phyloP scores from a whole-genome alignment of 768 basidiomycete species.

The Termitomyces sp. region DNA sequence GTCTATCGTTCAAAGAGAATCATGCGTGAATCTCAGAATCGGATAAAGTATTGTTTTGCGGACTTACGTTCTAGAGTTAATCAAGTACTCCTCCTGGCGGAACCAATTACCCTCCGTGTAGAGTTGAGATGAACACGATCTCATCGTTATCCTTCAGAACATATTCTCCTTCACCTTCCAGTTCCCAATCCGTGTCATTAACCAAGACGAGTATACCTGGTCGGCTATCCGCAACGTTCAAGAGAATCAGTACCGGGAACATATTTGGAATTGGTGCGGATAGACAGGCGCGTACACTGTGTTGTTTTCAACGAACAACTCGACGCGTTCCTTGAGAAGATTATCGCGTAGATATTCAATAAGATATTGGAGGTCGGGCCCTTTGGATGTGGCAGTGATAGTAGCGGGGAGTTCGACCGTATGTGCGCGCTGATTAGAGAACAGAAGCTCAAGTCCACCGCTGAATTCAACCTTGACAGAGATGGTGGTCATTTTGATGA shows the following conservation, averaged over 20 bases:
- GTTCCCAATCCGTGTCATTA: slow-evolving; percentile 96
- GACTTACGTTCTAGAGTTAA: not conserved
- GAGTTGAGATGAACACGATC: slow-evolving; percentile 93
- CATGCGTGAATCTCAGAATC: not conserved
- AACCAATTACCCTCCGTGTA: slow-evolving; percentile 73
- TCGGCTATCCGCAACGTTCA: slow-evolving; percentile 39
- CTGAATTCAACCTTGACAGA: slow-evolving; percentile 68
- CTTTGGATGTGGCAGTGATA: slow-evolving; percentile 9
- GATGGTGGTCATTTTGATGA: slow-evolving; percentile 16
- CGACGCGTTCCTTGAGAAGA: slow-evolving; percentile 76
- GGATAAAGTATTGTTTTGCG: not conserved
- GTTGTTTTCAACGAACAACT: slow-evolving; percentile 83
- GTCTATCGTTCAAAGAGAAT: not conserved
- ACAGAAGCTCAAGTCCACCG: slow-evolving; percentile 84
- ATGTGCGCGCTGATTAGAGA: slow-evolving; percentile 63
- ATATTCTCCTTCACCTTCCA: slow-evolving; percentile 92
- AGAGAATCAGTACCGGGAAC: not conserved
- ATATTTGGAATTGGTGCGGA: not conserved
- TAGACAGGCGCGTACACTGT: slow-evolving; percentile 61
- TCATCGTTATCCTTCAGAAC: slow-evolving; percentile 73
- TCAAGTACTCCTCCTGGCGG: not conserved
- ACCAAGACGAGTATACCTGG: slow-evolving; percentile 96
- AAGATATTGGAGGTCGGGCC: slow-evolving; percentile 65
- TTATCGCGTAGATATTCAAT: slow-evolving; percentile 74
- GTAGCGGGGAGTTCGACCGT: slow-evolving; percentile 44